These are phyloP conservation scores for Niebla homalea DNA, from an alignment of 495 filamentous ascomycete species.

Conservation along the genomic window DNA sequence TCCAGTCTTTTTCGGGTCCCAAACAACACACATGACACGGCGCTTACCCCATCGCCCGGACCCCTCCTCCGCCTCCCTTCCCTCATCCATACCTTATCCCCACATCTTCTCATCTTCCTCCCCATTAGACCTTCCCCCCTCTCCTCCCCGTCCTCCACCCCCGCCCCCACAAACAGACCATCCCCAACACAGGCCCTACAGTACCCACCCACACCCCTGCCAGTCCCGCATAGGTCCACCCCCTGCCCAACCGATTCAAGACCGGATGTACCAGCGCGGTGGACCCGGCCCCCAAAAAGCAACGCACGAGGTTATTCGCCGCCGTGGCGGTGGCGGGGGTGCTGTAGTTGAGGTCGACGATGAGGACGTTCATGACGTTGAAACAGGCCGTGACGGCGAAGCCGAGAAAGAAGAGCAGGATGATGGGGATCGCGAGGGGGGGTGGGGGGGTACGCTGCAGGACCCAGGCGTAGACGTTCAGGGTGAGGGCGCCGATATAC, in stretches of 20 bases:
- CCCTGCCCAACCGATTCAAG: conserved; percentile 32
- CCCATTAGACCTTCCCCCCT: conserved; percentile 6
- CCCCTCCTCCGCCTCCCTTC: too few species aligned
- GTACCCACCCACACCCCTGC: conserved; percentile 14
- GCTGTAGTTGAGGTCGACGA: conserved; percentile 32
- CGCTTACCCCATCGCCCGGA: too few species aligned
- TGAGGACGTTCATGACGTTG: conserved; percentile 25
- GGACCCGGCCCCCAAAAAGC: conserved; percentile 30
- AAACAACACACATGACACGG: too few species aligned
- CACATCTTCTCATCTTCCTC: conserved; percentile 6
- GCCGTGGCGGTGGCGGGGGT: conserved; percentile 32
- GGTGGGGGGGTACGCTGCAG: conserved; percentile 21
- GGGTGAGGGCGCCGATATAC: conserved; percentile 16
- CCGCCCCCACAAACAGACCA: conserved; percentile 23
- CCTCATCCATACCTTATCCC: not conserved
- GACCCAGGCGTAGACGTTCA: conserved; percentile 36
- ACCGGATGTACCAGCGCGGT: conserved; percentile 29
- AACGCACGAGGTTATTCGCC: conserved; percentile 35
- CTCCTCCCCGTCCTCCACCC: conserved; percentile 23
- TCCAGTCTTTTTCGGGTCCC: too few species aligned
- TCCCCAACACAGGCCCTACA: conserved; percentile 22
- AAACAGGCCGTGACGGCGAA: conserved; percentile 20
- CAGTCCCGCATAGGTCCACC: conserved; percentile 30
- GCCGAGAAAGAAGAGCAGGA: conserved; percentile 32
- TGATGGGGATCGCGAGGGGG: conserved; percentile 24